Base-by-base conservation (phyloP, 306 rosid species). In the Crataegus laevigata region DNA sequence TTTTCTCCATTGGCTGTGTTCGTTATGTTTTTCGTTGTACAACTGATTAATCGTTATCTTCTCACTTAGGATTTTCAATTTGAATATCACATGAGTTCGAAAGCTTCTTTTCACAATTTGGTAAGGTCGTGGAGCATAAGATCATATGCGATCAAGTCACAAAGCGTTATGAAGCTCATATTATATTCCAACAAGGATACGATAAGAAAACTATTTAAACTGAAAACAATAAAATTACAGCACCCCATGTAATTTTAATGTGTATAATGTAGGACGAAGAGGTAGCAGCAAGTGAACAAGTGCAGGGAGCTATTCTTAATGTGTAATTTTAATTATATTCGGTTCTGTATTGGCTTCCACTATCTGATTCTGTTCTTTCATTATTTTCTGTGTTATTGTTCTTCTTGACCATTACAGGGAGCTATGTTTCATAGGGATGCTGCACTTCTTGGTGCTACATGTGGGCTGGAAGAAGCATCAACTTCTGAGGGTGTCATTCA, bases 261-360 rank as follows among this genome's bases (percentile, higher is more conserved):
- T 24, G 54, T 36, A 24, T 25, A 15, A 62, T 59, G 77, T 59
- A 58, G 58, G 68, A 59, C 21, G 11, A 55, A 60, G 50, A 40
- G 68, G 77, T 38, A 68, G 11, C 68, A 58, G 32, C 42, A 38
- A 25, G 76, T 25, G 62, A 73, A 42, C 68, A 73, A 59, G 42
- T 42, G 42, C 32, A 30, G 3, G 32, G 32, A 30, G 32, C 5
- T 30, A 30, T 30, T 30, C 5, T 30, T 30, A 30, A 30, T 30
- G 32, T 30, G 32, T 30, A 30, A 30, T 30, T 30, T 30, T 30
- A 30, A 30, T 47, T 19, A 50, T 50, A 50, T 50, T 7, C 1
- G 17, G 15, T 50, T 7, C 1, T 5, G 15, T 11, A 42, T 11
- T 10, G 47, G 47, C 14, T 11, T 42, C 47, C 47, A 42, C 47